A percentile compares a stretch with the other conserved stretches of the same genome.
Conservation (phyloP, 2,329 filamentous ascomycete genomes). For the Aspergillus sp. region DNA sequence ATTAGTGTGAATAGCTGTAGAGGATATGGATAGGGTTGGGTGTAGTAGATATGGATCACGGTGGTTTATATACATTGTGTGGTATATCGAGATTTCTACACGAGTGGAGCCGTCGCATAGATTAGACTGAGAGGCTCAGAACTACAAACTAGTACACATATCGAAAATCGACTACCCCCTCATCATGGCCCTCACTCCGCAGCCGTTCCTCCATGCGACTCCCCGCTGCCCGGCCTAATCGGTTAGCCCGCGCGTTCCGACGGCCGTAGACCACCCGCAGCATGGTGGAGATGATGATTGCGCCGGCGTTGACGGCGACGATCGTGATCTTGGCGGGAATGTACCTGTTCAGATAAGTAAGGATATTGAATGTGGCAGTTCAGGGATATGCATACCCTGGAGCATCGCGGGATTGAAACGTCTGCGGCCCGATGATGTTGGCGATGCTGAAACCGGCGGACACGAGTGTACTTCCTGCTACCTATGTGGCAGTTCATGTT, state of each 20-base stretch:
- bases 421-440: constrained; percentile 42
- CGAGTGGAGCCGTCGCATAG: too few relatives aligned
- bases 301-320: constrained; percentile 35
- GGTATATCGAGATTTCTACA: too few relatives aligned
- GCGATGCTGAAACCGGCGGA: constrained; percentile 47
- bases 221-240: too few relatives aligned
- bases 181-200: constrained; percentile 23
- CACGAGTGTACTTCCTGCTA: constrained; percentile 48
- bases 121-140: too few relatives aligned
- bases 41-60: too few relatives aligned
- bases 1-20: too few relatives aligned
- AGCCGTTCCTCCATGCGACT: too few relatives aligned
- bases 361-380: neutral
- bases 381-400: constrained; percentile 33
- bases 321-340: constrained; percentile 43
- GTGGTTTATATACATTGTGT: too few relatives aligned
- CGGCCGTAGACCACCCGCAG: constrained; percentile 29
- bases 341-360: constrained; percentile 18
- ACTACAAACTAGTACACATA: constrained; percentile 30
- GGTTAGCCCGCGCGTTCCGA: constrained; percentile 29
- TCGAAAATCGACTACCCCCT: constrained; percentile 31
- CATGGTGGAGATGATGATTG: constrained; percentile 28
- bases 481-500: constrained; percentile 29
- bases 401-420: constrained; percentile 47
- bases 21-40: too few relatives aligned